Evolutionary conservation across 176 grass and related monocot genomes (phyloP).

Genomic region (Juncus effusus): DNA sequence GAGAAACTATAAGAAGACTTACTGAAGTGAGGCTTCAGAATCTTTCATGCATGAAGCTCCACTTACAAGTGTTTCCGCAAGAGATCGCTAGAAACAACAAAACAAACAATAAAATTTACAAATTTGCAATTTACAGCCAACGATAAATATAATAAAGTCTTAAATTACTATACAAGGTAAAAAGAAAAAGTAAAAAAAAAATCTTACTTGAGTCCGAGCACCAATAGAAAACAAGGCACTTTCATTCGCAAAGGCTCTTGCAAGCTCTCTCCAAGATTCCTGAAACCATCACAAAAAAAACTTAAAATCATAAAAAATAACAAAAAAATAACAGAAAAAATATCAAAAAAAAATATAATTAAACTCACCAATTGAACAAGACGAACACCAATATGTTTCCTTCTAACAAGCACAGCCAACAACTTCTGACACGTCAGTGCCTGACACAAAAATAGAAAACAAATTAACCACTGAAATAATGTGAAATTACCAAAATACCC

Average conservation of each 20-base stretch:
- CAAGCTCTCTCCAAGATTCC: conserved; percentile 92
- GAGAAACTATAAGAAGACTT: conserved; percentile 43
- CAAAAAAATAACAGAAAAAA: conserved; percentile 8
- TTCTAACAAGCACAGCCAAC: conserved; percentile 69
- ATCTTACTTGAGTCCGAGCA: conserved; percentile 73
- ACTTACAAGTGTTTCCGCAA: conserved; percentile 91
- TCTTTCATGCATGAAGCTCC: conserved; percentile 89
- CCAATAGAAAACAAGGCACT: conserved; percentile 75
- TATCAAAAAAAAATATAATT: conserved; percentile 1
- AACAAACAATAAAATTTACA: conserved; percentile 29
- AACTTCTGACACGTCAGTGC: conserved; percentile 83
- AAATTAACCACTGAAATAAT: conserved; percentile 6
- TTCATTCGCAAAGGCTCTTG: conserved; percentile 89
- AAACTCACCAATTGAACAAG: conserved; percentile 84
- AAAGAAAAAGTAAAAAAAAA: no score
- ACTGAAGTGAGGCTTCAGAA: conserved; percentile 78
- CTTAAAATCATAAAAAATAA: conserved; percentile 5
- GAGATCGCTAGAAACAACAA: conserved; percentile 60
- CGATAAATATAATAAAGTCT: conserved; percentile 2
- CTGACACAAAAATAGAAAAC: conserved; percentile 31
- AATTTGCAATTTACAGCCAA: conserved; percentile 3
- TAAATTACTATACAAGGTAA: neutral
- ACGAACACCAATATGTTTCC: conserved; percentile 67
- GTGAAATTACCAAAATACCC: neutral
- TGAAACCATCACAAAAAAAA: conserved; percentile 24